Evolutionary conservation across 2,329 filamentous ascomycete species (phyloP), one percentile per base, ranked within the genome.

Genomic region (Nigrograna mackinnonii): DNA sequence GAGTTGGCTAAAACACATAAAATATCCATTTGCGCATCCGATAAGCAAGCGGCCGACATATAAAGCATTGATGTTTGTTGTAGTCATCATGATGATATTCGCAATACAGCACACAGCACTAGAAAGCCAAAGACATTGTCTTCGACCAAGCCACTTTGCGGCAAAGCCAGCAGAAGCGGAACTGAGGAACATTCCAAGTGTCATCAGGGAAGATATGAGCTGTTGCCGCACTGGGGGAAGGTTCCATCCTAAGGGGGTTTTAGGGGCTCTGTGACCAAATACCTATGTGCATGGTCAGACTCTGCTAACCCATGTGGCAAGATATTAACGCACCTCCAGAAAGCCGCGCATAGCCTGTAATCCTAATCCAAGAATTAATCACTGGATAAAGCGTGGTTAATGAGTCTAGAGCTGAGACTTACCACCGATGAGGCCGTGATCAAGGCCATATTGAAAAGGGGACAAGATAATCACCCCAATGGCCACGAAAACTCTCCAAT

Each of bases 21-120:
- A 76, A 59, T 79, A 74, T 2, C 62, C 62, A 35, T 65, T 65
- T 5, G 78, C 76, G 16, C 82, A 46, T 3, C 79, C 80, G 40
- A 82, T 78, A 14, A 83, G 57, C 4, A 82, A 64, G 9, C 79
- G 71, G 4, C 77, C 79, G 17, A 72, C 70, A 40, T 83, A 82
- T 3, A 83, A 69, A 1, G 72, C 77, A 4, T 71, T 74, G 20
- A 83, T 76, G 41, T 65, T 66, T 4, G 70, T 74, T 0, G 77
- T 80, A 2, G 73, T 67, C 77, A 82, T 82, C 79, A 82, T 82
- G 47, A 81, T 67, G 2, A 58, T 44, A 31, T 64, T 64, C 2
- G 78, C 67, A 4, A 75, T 62, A 47, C 68, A 71, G 52, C 77
- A 79, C 3, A 80, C 55, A 2, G 72, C 19, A 38, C 74, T 76